Evolutionary conservation across 2,329 filamentous ascomycete species (phyloP).

Genomic region (Beauveria sp.): DNA sequence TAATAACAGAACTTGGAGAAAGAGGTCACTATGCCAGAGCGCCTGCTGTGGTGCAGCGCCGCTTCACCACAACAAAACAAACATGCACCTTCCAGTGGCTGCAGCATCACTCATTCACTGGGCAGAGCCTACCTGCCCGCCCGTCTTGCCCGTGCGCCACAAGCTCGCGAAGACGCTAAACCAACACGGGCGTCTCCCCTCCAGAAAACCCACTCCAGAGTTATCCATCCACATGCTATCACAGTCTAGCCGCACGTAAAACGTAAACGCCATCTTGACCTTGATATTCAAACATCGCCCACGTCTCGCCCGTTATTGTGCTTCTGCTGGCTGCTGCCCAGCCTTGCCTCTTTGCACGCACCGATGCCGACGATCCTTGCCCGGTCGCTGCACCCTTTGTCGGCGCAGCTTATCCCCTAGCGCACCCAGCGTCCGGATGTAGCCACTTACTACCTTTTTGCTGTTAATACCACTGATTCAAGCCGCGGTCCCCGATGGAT

Average conservation of each 20-base stretch:
- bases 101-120: not conserved
- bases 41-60: too few species aligned
- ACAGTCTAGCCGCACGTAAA: not conserved
- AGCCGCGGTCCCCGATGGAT: conserved; percentile 47
- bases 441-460: conserved; percentile 28
- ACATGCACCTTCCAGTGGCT: not conserved
- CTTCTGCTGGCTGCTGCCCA: conserved; percentile 12
- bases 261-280: conserved; percentile 1
- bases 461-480: conserved; percentile 22
- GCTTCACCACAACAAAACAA: too few species aligned
- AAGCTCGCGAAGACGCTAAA: conserved; percentile 2
- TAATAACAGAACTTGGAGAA: too few species aligned
- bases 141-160: not conserved
- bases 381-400: conserved; percentile 25
- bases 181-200: conserved; percentile 7
- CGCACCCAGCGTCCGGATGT: conserved; percentile 39
- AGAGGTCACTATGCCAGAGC: too few species aligned
- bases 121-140: not conserved
- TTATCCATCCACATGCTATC: not conserved
- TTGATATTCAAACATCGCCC: not conserved
- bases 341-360: conserved; percentile 23
- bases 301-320: not conserved
- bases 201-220: conserved; percentile 9
- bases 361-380: conserved; percentile 33
- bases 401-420: conserved; percentile 34